Evolutionary conservation across 148 eudicot species (phyloP).

Genomic region (Camellia sinensis): DNA sequence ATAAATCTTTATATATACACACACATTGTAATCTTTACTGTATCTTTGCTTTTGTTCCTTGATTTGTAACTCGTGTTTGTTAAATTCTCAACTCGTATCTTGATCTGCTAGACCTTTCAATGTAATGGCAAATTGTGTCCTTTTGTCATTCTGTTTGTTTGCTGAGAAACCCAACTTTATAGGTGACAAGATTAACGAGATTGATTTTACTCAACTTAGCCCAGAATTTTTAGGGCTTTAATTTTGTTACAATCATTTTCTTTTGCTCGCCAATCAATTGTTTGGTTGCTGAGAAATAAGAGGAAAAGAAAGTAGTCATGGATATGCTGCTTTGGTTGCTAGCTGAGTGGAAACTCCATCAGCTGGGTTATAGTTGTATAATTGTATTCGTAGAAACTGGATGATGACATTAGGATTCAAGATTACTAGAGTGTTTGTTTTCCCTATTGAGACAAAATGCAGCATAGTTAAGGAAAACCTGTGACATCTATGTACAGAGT

Average conservation of each 20-base stretch:
- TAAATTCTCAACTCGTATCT: background rate
- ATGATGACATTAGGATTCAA: background rate
- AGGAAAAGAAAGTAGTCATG: background rate
- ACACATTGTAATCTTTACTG: background rate
- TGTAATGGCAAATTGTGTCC: too few relatives aligned
- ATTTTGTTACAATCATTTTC: background rate
- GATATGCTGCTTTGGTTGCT: background rate
- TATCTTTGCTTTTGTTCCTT: background rate
- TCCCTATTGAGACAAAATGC: background rate
- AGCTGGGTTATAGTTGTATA: background rate
- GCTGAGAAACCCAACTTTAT: background rate
- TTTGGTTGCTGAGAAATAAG: background rate
- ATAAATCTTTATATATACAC: background rate
- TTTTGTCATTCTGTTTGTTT: background rate
- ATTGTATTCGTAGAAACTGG: too few relatives aligned
- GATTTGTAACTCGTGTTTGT: background rate
- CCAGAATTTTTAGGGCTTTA: background rate
- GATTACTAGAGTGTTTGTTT: too few relatives aligned
- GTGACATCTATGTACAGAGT: background rate
- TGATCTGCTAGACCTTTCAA: too few relatives aligned
- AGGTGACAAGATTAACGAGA: background rate
- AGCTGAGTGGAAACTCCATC: background rate
- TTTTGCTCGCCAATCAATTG: background rate
- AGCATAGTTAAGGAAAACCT: background rate
- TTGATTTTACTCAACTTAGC: background rate